phyloP scores from a whole-genome alignment of 345 rosid species.

The Lenwebbia sp. region DNA sequence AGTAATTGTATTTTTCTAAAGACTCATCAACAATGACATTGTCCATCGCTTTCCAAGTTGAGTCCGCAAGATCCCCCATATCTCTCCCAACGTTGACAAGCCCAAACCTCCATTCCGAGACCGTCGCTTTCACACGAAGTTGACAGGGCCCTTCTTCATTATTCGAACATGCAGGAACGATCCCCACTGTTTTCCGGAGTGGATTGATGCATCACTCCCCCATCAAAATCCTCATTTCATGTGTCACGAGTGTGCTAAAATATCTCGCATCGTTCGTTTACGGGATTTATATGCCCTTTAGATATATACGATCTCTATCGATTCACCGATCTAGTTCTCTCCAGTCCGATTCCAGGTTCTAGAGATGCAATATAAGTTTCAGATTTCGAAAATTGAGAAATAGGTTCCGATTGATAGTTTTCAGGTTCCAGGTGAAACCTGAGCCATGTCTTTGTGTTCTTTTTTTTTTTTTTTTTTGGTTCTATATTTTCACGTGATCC shows the following conservation, averaged over 20 bases:
- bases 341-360: too few species aligned
- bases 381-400: too few species aligned
- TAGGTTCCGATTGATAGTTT: too few species aligned
- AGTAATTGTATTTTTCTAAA: background rate
- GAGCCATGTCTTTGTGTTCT: too few species aligned
- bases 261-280: background rate
- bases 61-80: background rate
- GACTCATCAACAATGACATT: background rate
- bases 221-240: background rate
- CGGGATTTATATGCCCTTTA: background rate
- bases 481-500: too few species aligned
- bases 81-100: background rate
- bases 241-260: accelerated
- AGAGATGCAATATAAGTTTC: too few species aligned
- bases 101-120: background rate
- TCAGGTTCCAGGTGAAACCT: too few species aligned
- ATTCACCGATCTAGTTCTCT: too few species aligned
- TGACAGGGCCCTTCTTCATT: background rate
- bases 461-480: too few species aligned
- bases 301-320: background rate
- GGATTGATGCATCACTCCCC: background rate
- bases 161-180: background rate
- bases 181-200: background rate
- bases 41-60: background rate
- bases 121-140: background rate